Conservation (phyloP, 1,284 basidiomycete species). For the Abortiporus biennis region DNA sequence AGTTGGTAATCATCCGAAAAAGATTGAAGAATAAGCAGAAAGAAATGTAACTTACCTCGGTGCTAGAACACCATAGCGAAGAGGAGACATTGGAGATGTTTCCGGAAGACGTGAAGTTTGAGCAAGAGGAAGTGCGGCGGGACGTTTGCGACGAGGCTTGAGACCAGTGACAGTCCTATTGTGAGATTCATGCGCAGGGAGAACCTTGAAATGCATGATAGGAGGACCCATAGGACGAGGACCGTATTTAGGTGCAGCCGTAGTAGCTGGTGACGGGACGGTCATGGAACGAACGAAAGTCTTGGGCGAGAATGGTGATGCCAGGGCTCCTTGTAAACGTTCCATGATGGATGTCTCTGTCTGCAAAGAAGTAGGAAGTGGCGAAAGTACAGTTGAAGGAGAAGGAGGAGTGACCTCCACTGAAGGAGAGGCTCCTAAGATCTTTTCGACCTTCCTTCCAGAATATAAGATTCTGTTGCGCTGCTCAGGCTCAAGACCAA, state of each 20-base stretch:
- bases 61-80: not conserved
- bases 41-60: not conserved
- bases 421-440: not conserved
- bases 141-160: conserved; percentile 1
- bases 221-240: no score
- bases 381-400: not conserved
- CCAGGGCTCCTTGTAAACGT: conserved; percentile 3
- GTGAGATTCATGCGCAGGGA: no score
- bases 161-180: no score
- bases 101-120: conserved; percentile 2
- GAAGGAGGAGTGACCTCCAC: not conserved
- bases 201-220: no score
- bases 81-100: conserved; percentile 4
- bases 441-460: not conserved
- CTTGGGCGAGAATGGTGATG: conserved; percentile 8
- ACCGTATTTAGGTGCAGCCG: not conserved
- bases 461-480: not conserved
- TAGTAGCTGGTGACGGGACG: not conserved
- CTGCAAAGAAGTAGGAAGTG: not conserved
- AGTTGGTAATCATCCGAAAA: not conserved
- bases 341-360: conserved; percentile 6
- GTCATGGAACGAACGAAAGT: conserved; percentile 4
- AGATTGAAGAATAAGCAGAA: not conserved
- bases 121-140: not conserved
- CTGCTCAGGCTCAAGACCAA: not conserved